These are phyloP conservation scores for Fusarium foetens DNA, from an alignment of 2,329 filamentous ascomycete species.

Conservation along the genomic window DNA sequence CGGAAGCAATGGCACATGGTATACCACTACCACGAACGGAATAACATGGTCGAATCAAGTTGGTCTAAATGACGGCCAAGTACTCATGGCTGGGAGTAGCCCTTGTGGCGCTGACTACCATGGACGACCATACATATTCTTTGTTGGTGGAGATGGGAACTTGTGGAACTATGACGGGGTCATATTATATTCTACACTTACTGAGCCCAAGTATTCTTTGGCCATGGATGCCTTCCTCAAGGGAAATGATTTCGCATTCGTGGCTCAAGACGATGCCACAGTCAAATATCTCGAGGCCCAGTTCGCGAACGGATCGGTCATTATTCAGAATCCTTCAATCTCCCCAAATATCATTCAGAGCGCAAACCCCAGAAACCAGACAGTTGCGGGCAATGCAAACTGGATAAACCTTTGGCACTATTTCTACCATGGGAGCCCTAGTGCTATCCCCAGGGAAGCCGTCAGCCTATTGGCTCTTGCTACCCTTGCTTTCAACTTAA, in stretches of 20 bases:
- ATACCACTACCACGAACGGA: too few relatives aligned
- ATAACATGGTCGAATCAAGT: too few relatives aligned
- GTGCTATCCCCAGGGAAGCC: too few relatives aligned
- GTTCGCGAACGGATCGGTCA: background rate
- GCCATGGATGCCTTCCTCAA: background rate
- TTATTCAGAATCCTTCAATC: background rate
- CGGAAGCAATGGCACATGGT: too few relatives aligned
- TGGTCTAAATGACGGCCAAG: too few relatives aligned
- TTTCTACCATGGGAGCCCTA: background rate
- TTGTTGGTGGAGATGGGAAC: background rate
- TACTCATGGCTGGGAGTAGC: too few relatives aligned
- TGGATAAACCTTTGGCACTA: background rate
- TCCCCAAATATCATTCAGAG: rapidly evolving
- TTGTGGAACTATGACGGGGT: background rate
- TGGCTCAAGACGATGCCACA: background rate
- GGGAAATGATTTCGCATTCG: background rate
- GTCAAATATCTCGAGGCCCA: too few relatives aligned
- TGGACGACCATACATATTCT: too few relatives aligned
- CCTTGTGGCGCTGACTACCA: too few relatives aligned
- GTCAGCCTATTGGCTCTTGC: background rate
- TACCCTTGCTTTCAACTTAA: background rate
- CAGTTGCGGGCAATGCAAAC: background rate
- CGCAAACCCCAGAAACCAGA: background rate
- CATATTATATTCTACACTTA: background rate
- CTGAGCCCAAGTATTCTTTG: background rate